Evolutionary conservation across 352 stramenopile genomes (phyloP).

Genomic region (Phytophthora melonis): DNA sequence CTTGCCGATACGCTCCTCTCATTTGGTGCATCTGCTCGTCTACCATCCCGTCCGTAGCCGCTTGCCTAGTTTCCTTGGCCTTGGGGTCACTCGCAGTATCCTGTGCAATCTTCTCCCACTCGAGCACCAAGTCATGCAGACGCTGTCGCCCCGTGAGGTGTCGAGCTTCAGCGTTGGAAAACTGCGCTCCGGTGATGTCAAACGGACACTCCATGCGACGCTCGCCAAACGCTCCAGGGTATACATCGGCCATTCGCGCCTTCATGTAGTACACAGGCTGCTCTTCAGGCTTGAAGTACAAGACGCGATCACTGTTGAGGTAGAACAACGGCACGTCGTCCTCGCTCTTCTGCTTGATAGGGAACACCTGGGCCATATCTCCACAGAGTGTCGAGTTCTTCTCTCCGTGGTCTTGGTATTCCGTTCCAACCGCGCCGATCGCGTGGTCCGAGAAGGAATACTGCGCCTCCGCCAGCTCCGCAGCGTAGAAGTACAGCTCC

Average conservation of each 20-base stretch:
- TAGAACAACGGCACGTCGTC: slow-evolving; percentile 47
- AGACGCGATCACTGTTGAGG: slow-evolving; percentile 68
- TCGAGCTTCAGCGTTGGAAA: slow-evolving; percentile 43
- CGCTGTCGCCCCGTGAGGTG: slow-evolving; percentile 46
- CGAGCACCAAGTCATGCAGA: slow-evolving; percentile 36
- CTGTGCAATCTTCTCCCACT: slow-evolving; percentile 28
- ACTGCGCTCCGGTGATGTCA: slow-evolving; percentile 40
- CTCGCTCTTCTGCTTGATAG: slow-evolving; percentile 21
- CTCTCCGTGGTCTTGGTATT: slow-evolving; percentile 29
- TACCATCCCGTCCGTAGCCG: slow-evolving; percentile 23
- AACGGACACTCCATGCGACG: slow-evolving; percentile 59
- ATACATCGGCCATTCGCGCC: slow-evolving; percentile 45
- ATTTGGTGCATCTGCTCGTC: slow-evolving; percentile 31
- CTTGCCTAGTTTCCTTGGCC: slow-evolving; percentile 1
- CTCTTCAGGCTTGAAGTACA: slow-evolving; percentile 39
- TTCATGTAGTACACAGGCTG: slow-evolving; percentile 54
- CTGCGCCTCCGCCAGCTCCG: slow-evolving; percentile 55
- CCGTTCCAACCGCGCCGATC: slow-evolving; percentile 31
- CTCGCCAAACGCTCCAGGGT: slow-evolving; percentile 53
- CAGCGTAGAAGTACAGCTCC: slow-evolving; percentile 63
- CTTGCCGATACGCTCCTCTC: slow-evolving; percentile 25
- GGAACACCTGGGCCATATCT: slow-evolving; percentile 35
- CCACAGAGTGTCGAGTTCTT: slow-evolving; percentile 39
- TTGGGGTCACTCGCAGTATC: not conserved
- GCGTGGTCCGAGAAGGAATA: slow-evolving; percentile 62